phyloP scores from a whole-genome alignment of 306 rosid genomes.

The Urtica urens region DNA sequence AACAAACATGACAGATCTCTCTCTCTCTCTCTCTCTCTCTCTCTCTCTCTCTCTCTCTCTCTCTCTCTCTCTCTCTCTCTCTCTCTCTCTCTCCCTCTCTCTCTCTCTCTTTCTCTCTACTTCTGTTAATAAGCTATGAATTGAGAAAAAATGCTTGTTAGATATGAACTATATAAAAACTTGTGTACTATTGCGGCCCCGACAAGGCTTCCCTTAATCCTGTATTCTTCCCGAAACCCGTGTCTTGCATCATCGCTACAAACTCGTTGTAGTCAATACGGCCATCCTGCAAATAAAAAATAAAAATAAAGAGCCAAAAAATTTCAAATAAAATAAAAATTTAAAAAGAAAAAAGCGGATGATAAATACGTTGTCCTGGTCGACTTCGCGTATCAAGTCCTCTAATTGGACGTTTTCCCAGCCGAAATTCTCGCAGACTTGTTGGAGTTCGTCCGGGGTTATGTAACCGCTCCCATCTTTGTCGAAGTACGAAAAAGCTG shows the following conservation, averaged over 20 bases:
- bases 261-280: constrained; percentile 90
- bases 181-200: constrained; percentile 23
- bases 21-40: too few relatives aligned
- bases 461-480: constrained; percentile 94
- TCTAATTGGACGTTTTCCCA: constrained; percentile 53
- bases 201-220: constrained; percentile 22
- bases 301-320: background rate
- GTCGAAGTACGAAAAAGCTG: constrained; percentile 85
- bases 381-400: constrained; percentile 70
- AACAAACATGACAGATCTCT: too few relatives aligned
- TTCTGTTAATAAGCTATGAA: constrained; percentile 19
- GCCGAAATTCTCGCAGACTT: constrained; percentile 75
- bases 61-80: too few relatives aligned
- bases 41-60: too few relatives aligned
- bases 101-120: too few relatives aligned
- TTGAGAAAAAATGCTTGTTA: constrained; percentile 22
- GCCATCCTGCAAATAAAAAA: constrained; percentile 76
- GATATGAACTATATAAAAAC: constrained; percentile 20
- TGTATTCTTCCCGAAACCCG: constrained; percentile 44
- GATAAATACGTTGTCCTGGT: constrained; percentile 69
- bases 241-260: constrained; percentile 94
- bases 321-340: background rate
- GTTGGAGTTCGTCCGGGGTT: constrained; percentile 83
- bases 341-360: too few relatives aligned
- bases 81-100: too few relatives aligned